Evolutionary conservation across 768 basidiomycete species (phyloP).

Genomic region (Boletus barrowsii): DNA sequence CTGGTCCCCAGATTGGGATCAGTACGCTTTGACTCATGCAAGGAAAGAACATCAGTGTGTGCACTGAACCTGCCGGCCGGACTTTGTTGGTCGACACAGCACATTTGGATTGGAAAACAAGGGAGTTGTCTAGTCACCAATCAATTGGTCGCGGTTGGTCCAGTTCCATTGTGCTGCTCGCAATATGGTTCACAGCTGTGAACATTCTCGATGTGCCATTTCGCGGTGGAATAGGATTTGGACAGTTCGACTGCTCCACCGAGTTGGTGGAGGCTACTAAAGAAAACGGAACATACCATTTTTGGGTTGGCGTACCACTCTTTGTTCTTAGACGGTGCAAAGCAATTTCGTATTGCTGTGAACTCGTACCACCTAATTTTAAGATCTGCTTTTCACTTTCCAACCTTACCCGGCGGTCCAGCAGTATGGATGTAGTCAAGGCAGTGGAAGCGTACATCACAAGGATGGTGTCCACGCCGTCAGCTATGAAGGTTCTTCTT

Average conservation of each 20-base stretch:
- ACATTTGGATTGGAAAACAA: not conserved
- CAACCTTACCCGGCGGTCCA: not conserved
- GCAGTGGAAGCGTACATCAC: slow-evolving; percentile 92
- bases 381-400: not conserved
- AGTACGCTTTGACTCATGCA: no score
- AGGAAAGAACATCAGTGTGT: not conserved
- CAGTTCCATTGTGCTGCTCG: no score
- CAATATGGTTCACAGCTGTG: not conserved
- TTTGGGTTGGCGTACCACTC: not conserved
- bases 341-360: no score
- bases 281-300: not conserved
- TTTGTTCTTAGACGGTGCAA: not conserved
- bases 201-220: not conserved
- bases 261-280: not conserved
- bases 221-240: no score
- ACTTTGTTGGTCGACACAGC: not conserved
- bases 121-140: no score
- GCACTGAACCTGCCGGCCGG: not conserved
- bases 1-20: not conserved
- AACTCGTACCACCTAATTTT: no score
- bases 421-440: slow-evolving; percentile 87
- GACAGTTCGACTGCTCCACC: not conserved
- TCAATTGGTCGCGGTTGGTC: no score
- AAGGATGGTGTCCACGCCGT: slow-evolving; percentile 81
- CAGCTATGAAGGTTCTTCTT: slow-evolving; percentile 92